phyloP scores from a whole-genome alignment of 306 rosid species.

The Corylus heterophylla region DNA sequence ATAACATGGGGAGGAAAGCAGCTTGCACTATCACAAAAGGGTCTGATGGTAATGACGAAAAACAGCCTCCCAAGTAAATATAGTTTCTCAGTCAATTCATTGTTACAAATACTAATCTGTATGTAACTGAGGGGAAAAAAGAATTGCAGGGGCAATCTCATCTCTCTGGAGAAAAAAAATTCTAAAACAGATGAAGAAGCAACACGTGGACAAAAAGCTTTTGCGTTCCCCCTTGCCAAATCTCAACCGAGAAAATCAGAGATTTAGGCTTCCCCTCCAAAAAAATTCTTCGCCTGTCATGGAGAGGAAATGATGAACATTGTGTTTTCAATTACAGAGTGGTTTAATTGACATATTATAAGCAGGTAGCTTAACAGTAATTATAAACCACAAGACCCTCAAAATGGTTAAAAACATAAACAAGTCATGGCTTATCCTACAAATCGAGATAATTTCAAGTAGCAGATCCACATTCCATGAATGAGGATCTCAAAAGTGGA shows the following conservation, averaged over 20 bases:
- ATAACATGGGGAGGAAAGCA: constrained; percentile 18
- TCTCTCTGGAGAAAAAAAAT: constrained; percentile 5
- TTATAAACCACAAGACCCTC: constrained; percentile 9
- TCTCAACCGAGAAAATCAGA: constrained; percentile 20
- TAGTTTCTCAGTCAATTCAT: constrained; percentile 15
- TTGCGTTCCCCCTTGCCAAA: constrained; percentile 19
- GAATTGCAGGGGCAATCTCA: background rate
- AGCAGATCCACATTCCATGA: background rate
- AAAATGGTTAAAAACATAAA: constrained; percentile 3
- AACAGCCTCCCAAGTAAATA: constrained; percentile 7
- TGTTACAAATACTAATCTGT: constrained; percentile 6
- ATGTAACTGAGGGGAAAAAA: constrained; percentile 14
- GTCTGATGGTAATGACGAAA: constrained; percentile 6
- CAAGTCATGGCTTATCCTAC: background rate
- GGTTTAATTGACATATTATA: constrained; percentile 18
- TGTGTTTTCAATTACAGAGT: constrained; percentile 17
- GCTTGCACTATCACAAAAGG: constrained; percentile 27
- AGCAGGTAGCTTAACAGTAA: background rate
- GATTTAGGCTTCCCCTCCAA: constrained; percentile 39
- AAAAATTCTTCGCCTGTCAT: constrained; percentile 63
- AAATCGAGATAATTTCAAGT: background rate
- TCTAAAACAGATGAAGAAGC: constrained; percentile 25
- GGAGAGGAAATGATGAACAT: constrained; percentile 21
- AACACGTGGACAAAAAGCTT: constrained; percentile 7
- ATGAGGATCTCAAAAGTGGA: background rate